A percentile compares a stretch with the other conserved stretches of the same genome.
Evolutionary conservation across 2,329 filamentous ascomycete genomes (phyloP).

Genomic region (Calonectria pauciramosa): DNA sequence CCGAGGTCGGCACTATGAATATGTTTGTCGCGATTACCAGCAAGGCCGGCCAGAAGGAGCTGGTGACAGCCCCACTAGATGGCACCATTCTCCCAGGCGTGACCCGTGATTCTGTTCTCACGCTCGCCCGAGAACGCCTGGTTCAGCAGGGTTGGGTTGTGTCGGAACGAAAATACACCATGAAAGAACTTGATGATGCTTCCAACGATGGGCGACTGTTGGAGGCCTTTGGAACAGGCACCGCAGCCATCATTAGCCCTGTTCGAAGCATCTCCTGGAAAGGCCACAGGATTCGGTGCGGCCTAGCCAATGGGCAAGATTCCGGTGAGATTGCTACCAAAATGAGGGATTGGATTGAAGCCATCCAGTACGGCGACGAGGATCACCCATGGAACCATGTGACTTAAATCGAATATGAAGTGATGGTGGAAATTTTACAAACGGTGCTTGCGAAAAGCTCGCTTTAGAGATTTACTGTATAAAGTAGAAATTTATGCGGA

Average conservation of each 20-base stretch:
- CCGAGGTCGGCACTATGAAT: constrained; percentile 99
- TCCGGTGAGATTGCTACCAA: constrained; percentile 86
- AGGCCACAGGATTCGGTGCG: constrained; percentile 85
- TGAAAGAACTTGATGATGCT: constrained; percentile 87
- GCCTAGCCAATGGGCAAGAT: constrained; percentile 84
- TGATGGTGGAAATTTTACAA: neutral
- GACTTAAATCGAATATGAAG: neutral
- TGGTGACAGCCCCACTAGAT: constrained; percentile 93
- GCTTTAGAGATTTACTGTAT: neutral
- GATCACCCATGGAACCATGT: constrained; percentile 89
- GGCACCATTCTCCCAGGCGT: constrained; percentile 97
- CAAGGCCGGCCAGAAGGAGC: constrained; percentile 89
- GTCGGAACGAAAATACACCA: constrained; percentile 90
- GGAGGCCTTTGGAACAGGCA: constrained; percentile 94
- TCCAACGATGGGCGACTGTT: constrained; percentile 89
- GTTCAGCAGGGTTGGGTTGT: constrained; percentile 91
- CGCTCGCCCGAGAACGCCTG: constrained; percentile 86
- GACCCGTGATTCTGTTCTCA: constrained; percentile 89
- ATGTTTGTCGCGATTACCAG: constrained; percentile 92
- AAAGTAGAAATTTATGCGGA: neutral
- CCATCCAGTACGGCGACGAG: constrained; percentile 94
- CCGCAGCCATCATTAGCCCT: constrained; percentile 93
- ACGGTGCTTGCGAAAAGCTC: neutral
- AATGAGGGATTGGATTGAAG: constrained; percentile 98
- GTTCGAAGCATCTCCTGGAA: constrained; percentile 92